Percentiles rank a stretch among this genome's conserved stretches.
Evolutionary conservation across 2,329 filamentous ascomycete genomes (phyloP).

Genomic region (Aspergillus pseudoterreus): DNA sequence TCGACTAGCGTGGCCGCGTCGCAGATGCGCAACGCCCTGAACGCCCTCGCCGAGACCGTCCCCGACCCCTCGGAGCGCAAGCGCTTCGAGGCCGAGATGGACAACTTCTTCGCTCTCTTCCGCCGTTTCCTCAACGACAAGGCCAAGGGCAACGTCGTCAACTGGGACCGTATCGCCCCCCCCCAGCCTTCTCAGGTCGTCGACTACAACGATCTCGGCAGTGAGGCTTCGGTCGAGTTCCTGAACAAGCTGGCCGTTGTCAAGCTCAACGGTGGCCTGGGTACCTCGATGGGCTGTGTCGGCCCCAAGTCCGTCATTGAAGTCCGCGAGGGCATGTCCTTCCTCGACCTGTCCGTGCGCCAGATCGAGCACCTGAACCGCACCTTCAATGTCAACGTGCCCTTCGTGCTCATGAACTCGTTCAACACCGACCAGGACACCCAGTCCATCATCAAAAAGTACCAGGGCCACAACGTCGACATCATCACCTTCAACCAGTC

Average conservation of each 20-base stretch:
- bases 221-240: slow-evolving; percentile 87
- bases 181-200: slow-evolving; percentile 92
- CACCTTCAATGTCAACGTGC: slow-evolving; percentile 94
- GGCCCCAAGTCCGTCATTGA: slow-evolving; percentile 99
- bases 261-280: slow-evolving; percentile 98
- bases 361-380: slow-evolving; percentile 99
- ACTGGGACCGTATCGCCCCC: slow-evolving; percentile 95
- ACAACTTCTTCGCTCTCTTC: slow-evolving; percentile 99
- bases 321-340: slow-evolving; percentile 99
- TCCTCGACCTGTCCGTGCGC: slow-evolving; percentile 95
- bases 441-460: slow-evolving; percentile 99
- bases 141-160: slow-evolving; percentile 92
- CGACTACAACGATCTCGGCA: slow-evolving; percentile 85
- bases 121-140: slow-evolving; percentile 97
- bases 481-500: slow-evolving; percentile 99
- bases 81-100: slow-evolving; percentile 99
- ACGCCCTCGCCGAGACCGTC: slow-evolving; percentile 85
- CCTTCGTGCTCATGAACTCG: slow-evolving; percentile 99
- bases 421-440: slow-evolving; percentile 99
- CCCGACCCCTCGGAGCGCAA: slow-evolving; percentile 67
- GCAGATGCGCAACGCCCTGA: slow-evolving; percentile 98
- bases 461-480: slow-evolving; percentile 99
- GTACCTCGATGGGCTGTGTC: slow-evolving; percentile 99
- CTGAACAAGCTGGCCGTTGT: slow-evolving; percentile 96
- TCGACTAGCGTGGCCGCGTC: slow-evolving; percentile 96